Evolutionary conservation across 2,329 filamentous ascomycete species (phyloP), one percentile per base, ranked within the genome.

Genomic region (Onygenales sp.): DNA sequence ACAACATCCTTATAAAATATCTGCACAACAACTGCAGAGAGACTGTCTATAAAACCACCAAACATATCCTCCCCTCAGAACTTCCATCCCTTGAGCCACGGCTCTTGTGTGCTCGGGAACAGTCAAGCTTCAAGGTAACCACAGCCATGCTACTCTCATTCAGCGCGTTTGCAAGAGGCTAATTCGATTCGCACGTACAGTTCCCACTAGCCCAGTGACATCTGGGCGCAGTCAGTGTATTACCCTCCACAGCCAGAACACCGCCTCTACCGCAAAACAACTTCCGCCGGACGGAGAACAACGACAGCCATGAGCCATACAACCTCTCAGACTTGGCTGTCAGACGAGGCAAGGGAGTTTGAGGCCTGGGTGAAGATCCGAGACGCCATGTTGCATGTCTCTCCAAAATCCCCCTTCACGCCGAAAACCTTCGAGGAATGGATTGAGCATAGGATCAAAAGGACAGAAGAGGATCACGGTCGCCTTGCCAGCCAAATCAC

Each of bases 291-390:
- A 14, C 42, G 8, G 42, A 44, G 32, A 50, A 14, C 7, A 43
- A 11, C 36, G 31, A 33, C 41, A 46, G 39, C 33, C n/a, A 61
- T 61, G 56, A 60, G 59, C n/a, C 53, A 64, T 49, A 60, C 55
- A 8, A 56, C 60, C 7, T 69, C 66, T 21, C 60, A 58, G 43
- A 67, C 61, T 36, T 69, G 66, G 66, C 53, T 61, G 33, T 63
- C 60, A 42, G 50, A 58, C 7, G 52, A 61, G 32, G 58, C 60
- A 5, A 60, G 55, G 48, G 63, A 65, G 52, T 55, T 59, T 21
- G 66, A 66, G 32, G 55, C 45, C 32, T 68, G 64, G 50, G 47
- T 51, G 39, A 61, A 54, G 27, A 55, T 62, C 48, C 56, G 61
- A 6, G 51, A 59, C 27, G 55, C 52, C n/a, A 59, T 66, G 53